A percentile compares a stretch with the other conserved stretches of the same genome.
Conservation (phyloP, 768 basidiomycete genomes). For the Chlorophyllum brunneum region DNA sequence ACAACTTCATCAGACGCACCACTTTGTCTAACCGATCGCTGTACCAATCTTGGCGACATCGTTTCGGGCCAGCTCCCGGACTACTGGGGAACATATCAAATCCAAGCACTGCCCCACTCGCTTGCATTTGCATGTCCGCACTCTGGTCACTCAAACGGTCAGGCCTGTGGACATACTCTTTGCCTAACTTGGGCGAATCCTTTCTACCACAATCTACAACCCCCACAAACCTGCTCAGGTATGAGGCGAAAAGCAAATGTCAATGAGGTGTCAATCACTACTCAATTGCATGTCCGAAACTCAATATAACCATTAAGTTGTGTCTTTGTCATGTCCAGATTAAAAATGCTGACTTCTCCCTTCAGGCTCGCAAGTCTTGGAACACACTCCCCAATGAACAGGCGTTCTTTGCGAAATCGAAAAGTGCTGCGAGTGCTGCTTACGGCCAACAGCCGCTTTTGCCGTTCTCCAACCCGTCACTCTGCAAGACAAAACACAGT, state of each 20-base stretch:
- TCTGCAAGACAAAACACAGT: background rate
- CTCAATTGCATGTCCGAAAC: background rate
- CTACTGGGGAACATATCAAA: no score
- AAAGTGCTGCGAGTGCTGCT: no score
- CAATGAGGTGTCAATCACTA: conserved; percentile 7
- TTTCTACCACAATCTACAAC: conserved; percentile 3
- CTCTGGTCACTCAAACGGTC: no score
- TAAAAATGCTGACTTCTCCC: background rate
- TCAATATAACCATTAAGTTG: conserved; percentile 6
- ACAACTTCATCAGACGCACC: background rate
- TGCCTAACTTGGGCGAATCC: background rate
- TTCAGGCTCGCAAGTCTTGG: background rate
- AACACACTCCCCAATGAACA: background rate
- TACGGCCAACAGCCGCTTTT: no score
- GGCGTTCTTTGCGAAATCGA: background rate
- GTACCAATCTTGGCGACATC: no score
- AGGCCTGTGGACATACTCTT: background rate
- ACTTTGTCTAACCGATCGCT: no score
- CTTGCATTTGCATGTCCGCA: background rate
- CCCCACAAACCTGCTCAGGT: background rate
- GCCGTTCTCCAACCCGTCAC: no score
- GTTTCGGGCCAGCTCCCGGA: no score
- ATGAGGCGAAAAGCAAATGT: background rate
- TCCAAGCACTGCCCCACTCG: no score
- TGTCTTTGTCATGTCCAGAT: background rate